Conservation (phyloP, 345 rosid species). For the Turritis glabra region DNA sequence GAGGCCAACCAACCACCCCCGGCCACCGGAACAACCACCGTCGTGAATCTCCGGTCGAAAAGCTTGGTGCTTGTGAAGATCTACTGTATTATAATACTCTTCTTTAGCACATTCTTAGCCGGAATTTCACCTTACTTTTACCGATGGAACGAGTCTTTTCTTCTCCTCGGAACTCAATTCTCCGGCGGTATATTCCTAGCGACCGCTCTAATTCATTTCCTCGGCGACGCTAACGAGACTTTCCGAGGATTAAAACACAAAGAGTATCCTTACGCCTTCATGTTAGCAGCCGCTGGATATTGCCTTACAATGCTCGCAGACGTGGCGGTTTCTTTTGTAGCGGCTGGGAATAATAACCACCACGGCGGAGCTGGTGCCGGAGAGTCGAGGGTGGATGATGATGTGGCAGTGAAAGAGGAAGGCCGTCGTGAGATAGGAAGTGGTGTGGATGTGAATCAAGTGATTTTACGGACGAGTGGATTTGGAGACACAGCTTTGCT, state of each 20-base stretch:
- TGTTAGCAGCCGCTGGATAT: conserved; percentile 72
- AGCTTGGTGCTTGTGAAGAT: conserved; percentile 63
- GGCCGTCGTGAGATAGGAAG: conserved; percentile 9
- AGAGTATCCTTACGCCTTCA: conserved; percentile 70
- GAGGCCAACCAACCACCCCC: conserved; percentile 30
- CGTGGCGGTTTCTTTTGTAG: conserved; percentile 49
- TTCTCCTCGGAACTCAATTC: conserved; percentile 77
- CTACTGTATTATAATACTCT: conserved; percentile 72
- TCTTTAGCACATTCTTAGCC: conserved; percentile 62
- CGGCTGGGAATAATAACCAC: conserved; percentile 29
- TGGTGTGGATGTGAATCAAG: conserved; percentile 35
- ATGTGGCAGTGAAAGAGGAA: conserved; percentile 27
- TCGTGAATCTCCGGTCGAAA: conserved; percentile 30
- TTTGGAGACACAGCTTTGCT: conserved; percentile 74
- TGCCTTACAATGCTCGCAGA: conserved; percentile 84
- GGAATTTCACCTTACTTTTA: conserved; percentile 76
- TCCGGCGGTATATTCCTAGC: conserved; percentile 82
- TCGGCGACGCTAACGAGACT: conserved; percentile 68
- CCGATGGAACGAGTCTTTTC: conserved; percentile 72
- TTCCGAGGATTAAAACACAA: conserved; percentile 51
- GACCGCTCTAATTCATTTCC: conserved; percentile 71
- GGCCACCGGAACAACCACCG: conserved; percentile 20
- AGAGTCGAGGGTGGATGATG: conserved; percentile 42
- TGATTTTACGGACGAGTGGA: conserved; percentile 47
- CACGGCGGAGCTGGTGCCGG: conserved; percentile 23